Conservation (phyloP, 148 eudicot genomes). For the Dianthus caryophyllus region DNA sequence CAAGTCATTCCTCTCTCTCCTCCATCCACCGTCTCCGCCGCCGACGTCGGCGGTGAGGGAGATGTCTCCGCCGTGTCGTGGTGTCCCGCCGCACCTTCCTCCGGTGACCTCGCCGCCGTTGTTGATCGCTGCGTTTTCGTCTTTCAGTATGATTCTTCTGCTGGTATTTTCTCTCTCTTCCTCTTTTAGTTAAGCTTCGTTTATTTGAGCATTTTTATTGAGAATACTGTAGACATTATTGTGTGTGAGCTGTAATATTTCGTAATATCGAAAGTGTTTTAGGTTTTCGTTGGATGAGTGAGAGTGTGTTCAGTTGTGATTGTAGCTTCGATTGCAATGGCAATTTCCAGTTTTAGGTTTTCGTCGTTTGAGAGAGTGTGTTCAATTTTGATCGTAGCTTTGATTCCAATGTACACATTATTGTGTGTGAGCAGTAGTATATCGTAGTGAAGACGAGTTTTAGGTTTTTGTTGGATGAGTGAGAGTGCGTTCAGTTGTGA, state of each 20-base stretch:
- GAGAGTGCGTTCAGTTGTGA: neutral
- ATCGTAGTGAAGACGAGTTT: too few relatives aligned
- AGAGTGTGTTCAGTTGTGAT: too few relatives aligned
- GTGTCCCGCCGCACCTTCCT: constrained; percentile 53
- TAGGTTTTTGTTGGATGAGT: too few relatives aligned
- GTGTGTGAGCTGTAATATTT: too few relatives aligned
- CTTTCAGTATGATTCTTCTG: constrained; percentile 40
- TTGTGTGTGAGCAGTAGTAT: too few relatives aligned
- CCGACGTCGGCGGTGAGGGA: constrained; percentile 11
- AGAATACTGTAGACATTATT: too few relatives aligned
- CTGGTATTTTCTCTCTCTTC: constrained; percentile 27
- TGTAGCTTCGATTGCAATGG: too few relatives aligned
- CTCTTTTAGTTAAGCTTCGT: neutral
- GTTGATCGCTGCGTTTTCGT: constrained; percentile 44
- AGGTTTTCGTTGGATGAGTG: too few relatives aligned
- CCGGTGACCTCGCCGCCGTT: constrained; percentile 68
- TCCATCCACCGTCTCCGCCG: constrained; percentile 9
- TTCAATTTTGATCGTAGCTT: too few relatives aligned
- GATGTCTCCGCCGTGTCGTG: constrained; percentile 57
- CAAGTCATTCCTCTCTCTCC: constrained; percentile 57
- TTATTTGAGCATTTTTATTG: too few relatives aligned
- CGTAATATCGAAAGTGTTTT: neutral
- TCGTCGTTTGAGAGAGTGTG: too few relatives aligned
- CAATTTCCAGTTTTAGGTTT: neutral
- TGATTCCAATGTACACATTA: too few relatives aligned